These are phyloP conservation scores for Macrophomina pseudophaseolina DNA, from an alignment of 2,329 filamentous ascomycete genomes.

Conservation along the genomic window DNA sequence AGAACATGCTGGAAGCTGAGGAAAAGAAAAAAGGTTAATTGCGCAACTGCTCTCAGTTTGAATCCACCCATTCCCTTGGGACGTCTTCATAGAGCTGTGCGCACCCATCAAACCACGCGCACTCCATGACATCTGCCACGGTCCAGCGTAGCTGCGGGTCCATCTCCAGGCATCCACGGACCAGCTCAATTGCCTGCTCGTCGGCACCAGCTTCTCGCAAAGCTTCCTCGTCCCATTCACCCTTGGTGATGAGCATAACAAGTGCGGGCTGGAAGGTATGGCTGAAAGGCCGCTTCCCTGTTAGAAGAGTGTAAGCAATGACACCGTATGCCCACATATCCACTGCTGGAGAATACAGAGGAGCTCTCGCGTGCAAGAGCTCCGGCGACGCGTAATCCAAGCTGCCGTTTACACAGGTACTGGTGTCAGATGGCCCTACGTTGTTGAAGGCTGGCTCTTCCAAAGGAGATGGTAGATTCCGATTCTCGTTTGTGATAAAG, in stretches of 20 bases:
- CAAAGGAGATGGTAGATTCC: constrained; percentile 53
- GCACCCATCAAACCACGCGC: constrained; percentile 57
- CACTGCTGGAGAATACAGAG: constrained; percentile 58
- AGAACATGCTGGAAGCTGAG: neutral
- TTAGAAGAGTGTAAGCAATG: constrained; percentile 64
- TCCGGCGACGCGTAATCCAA: constrained; percentile 61
- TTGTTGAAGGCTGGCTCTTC: constrained; percentile 46
- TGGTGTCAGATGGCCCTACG: constrained; percentile 61
- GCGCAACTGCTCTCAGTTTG: neutral
- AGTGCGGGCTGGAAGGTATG: constrained; percentile 64
- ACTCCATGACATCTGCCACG: constrained; percentile 60
- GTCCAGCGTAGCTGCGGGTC: constrained; percentile 61
- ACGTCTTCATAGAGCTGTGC: constrained; percentile 29
- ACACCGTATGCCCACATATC: constrained; percentile 73
- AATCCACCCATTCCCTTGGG: constrained; percentile 8
- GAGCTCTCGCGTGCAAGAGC: constrained; percentile 45
- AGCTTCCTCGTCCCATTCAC: constrained; percentile 61
- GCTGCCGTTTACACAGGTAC: constrained; percentile 64
- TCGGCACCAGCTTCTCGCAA: constrained; percentile 52
- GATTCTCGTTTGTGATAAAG: constrained; percentile 64
- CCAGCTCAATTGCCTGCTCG: constrained; percentile 59
- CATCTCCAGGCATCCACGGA: constrained; percentile 65
- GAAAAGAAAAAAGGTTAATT: neutral
- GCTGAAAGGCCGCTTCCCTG: constrained; percentile 66
- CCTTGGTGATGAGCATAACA: constrained; percentile 63